Evolutionary conservation across 306 rosid genomes (phyloP).

Genomic region (Quercus robur): DNA sequence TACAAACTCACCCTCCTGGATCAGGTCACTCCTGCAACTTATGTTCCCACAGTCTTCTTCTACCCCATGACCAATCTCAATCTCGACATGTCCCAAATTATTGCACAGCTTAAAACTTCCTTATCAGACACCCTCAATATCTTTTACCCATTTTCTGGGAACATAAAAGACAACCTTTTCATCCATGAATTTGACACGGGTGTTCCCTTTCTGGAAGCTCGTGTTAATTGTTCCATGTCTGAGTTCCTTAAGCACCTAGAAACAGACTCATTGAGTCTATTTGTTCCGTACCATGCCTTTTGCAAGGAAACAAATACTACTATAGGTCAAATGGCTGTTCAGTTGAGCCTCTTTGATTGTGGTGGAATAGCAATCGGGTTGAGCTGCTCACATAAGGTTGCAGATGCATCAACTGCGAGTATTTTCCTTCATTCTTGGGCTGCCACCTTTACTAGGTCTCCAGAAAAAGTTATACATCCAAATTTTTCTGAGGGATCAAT

Average conservation of each 20-base stretch:
- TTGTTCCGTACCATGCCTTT: constrained; percentile 40
- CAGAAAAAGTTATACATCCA: constrained; percentile 16
- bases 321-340: constrained; percentile 36
- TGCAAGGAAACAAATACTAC: constrained; percentile 8
- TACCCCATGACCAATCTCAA: constrained; percentile 20
- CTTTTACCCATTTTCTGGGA: constrained; percentile 53
- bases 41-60: constrained; percentile 26
- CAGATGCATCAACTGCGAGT: constrained; percentile 34
- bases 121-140: constrained; percentile 40
- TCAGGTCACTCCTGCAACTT: constrained; percentile 21
- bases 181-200: constrained; percentile 48
- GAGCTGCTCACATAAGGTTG: constrained; percentile 37
- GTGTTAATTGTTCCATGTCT: constrained; percentile 25
- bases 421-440: constrained; percentile 40
- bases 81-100: background rate
- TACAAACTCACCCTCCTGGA: constrained; percentile 25
- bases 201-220: constrained; percentile 42
- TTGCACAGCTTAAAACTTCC: constrained; percentile 31
- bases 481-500: constrained; percentile 25
- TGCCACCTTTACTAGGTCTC: constrained; percentile 16
- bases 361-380: constrained; percentile 51
- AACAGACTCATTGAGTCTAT: constrained; percentile 22
- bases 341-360: constrained; percentile 43
- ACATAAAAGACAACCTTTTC: constrained; percentile 22
- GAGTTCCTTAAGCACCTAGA: constrained; percentile 41